phyloP scores from a whole-genome alignment of 2,329 filamentous ascomycete genomes.

The Alternaria brassicae region DNA sequence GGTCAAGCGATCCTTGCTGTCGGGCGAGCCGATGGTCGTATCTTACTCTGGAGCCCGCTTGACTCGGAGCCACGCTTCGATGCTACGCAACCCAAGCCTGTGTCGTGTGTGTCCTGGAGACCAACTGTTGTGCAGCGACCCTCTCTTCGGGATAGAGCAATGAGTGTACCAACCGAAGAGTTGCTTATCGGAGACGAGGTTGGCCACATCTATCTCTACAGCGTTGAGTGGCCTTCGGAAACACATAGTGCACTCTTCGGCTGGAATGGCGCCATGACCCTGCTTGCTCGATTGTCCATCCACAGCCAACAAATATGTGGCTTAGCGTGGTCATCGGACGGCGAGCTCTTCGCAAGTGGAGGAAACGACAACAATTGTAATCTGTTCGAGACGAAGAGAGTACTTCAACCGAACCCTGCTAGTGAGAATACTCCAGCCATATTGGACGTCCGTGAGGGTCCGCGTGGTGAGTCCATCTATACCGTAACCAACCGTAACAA shows the following conservation, averaged over 20 bases:
- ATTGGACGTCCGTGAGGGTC: constrained; percentile 36
- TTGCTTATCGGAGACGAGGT: constrained; percentile 84
- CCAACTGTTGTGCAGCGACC: constrained; percentile 63
- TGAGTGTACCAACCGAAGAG: constrained; percentile 75
- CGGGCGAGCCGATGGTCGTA: constrained; percentile 76
- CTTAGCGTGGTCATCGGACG: constrained; percentile 83
- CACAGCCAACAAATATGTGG: constrained; percentile 93
- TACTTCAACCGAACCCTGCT: constrained; percentile 52
- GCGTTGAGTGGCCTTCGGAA: constrained; percentile 77
- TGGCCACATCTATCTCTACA: constrained; percentile 86
- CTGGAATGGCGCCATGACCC: constrained; percentile 79
- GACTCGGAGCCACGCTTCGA: constrained; percentile 77
- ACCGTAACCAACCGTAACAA: constrained; percentile 45
- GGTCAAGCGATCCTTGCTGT: constrained; percentile 82
- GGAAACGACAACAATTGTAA: constrained; percentile 92
- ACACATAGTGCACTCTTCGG: constrained; percentile 69
- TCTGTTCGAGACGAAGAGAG: constrained; percentile 73
- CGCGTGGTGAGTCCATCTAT: constrained; percentile 43
- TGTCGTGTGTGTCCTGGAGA: constrained; percentile 84
- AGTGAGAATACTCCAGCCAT: constrained; percentile 18
- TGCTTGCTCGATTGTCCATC: constrained; percentile 77
- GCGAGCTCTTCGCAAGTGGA: constrained; percentile 80
- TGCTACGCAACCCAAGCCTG: constrained; percentile 71
- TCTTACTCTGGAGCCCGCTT: constrained; percentile 79
- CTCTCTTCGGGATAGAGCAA: constrained; percentile 58